Percentiles rank a stretch among this genome's conserved stretches.
Evolutionary conservation across 352 stramenopile genomes (phyloP).

Genomic region (Globisporangium iwayamae): DNA sequence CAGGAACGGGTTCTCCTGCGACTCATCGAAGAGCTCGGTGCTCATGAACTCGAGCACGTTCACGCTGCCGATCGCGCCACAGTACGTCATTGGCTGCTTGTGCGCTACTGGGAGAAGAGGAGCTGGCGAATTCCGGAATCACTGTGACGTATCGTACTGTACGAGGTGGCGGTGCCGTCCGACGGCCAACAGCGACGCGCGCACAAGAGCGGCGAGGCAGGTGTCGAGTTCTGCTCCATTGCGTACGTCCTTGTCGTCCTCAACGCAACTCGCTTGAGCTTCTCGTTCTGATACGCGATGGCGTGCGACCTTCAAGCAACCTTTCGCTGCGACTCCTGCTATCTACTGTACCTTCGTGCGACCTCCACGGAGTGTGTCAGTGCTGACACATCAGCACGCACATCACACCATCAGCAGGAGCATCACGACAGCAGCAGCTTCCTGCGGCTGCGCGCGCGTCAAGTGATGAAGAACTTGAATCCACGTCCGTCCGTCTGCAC

Average conservation of each 20-base stretch:
- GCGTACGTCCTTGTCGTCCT: too few species aligned
- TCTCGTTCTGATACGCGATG: neutral
- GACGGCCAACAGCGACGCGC: neutral
- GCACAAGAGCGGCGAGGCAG: neutral
- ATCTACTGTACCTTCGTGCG: neutral
- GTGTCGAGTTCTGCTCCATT: neutral
- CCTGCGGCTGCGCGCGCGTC: too few species aligned
- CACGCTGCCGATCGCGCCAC: slow-evolving; percentile 56
- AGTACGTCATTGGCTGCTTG: slow-evolving; percentile 35
- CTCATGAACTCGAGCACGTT: slow-evolving; percentile 69
- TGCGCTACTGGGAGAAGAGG: neutral
- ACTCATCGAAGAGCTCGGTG: slow-evolving; percentile 67
- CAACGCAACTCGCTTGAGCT: neutral
- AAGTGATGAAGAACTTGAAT: too few species aligned
- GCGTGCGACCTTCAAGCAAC: slow-evolving; percentile 2
- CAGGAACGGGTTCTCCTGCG: slow-evolving; percentile 67
- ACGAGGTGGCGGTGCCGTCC: neutral
- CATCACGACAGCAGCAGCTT: too few species aligned
- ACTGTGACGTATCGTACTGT: neutral
- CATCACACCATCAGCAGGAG: too few species aligned
- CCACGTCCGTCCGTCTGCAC: too few species aligned
- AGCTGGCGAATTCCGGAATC: slow-evolving; percentile 1
- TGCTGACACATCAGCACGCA: too few species aligned
- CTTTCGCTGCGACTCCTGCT: too few species aligned
- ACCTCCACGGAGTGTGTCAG: neutral